These are phyloP conservation scores for Striga asiatica DNA, from an alignment of 257 asterid species.

Conservation along the genomic window DNA sequence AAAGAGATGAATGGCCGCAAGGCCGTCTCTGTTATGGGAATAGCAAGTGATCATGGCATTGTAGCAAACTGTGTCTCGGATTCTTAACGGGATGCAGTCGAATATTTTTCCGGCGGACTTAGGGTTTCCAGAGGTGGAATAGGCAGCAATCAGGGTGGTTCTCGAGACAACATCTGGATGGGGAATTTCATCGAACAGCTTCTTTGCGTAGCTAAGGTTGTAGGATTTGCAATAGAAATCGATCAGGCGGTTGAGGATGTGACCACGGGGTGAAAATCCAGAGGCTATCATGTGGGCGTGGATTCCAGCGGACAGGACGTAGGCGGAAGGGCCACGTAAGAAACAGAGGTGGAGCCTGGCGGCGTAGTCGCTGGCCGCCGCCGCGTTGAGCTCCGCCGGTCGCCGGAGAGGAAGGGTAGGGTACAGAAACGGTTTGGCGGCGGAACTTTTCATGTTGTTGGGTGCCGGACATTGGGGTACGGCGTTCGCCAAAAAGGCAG, in stretches of 20 bases:
- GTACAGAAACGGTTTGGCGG: constrained; percentile 24
- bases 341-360: constrained; percentile 44
- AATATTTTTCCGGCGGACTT: constrained; percentile 36
- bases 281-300: constrained; percentile 51
- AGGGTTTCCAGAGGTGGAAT: constrained; percentile 39
- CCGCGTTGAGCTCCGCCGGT: constrained; percentile 17
- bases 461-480: background rate
- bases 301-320: constrained; percentile 28
- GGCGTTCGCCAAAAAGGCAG: background rate
- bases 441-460: constrained; percentile 23
- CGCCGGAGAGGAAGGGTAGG: constrained; percentile 9
- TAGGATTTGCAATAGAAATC: constrained; percentile 38
- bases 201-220: constrained; percentile 35
- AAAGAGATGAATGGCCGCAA: constrained; percentile 41
- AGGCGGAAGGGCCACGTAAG: constrained; percentile 24
- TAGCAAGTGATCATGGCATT: constrained; percentile 58
- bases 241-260: constrained; percentile 50
- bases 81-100: constrained; percentile 29
- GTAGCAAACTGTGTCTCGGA: constrained; percentile 43
- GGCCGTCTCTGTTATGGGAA: constrained; percentile 45
- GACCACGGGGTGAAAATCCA: constrained; percentile 45
- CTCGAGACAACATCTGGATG: constrained; percentile 56
- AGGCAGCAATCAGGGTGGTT: constrained; percentile 49
- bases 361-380: constrained; percentile 36
- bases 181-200: constrained; percentile 55